Conservation (phyloP, 2,329 filamentous ascomycete species). For the Arthrobotrys sphaeroides region DNA sequence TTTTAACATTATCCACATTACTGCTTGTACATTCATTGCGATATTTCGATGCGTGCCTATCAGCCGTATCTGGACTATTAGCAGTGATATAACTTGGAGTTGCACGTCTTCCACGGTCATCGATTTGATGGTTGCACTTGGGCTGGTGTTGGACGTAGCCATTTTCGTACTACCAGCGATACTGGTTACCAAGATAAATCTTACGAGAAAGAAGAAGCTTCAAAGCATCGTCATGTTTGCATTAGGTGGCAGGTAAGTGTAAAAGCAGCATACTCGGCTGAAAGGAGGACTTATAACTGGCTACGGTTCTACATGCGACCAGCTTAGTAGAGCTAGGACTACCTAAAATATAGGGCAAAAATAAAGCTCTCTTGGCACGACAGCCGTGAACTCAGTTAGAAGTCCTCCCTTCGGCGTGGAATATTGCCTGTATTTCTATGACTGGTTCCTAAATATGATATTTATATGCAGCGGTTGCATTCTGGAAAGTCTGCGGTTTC, state of each 20-base stretch:
- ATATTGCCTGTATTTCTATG: no score
- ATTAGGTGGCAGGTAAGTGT: conserved; percentile 3
- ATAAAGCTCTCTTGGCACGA: not conserved
- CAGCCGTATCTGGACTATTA: not conserved
- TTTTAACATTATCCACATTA: not conserved
- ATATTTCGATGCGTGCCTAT: conserved; percentile 2
- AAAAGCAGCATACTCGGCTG: not conserved
- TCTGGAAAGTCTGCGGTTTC: not conserved
- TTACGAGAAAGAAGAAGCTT: conserved; percentile 2
- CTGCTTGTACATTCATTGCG: not conserved
- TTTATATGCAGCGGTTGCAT: conserved; percentile 1
- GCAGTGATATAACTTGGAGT: not conserved
- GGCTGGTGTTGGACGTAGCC: not conserved
- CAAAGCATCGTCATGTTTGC: conserved; percentile 19
- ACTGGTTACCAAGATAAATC: not conserved
- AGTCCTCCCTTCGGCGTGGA: not conserved
- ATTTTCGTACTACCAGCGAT: conserved; percentile 4
- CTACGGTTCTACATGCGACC: no score
- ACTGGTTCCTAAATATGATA: not conserved
- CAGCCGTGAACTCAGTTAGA: not conserved
- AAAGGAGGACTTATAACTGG: no score
- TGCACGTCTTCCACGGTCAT: not conserved
- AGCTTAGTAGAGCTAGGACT: no score
- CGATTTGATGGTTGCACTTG: not conserved
- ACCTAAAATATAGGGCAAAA: no score